Evolutionary conservation across 345 rosid genomes (phyloP).

Genomic region (Streptanthus diversifolius): DNA sequence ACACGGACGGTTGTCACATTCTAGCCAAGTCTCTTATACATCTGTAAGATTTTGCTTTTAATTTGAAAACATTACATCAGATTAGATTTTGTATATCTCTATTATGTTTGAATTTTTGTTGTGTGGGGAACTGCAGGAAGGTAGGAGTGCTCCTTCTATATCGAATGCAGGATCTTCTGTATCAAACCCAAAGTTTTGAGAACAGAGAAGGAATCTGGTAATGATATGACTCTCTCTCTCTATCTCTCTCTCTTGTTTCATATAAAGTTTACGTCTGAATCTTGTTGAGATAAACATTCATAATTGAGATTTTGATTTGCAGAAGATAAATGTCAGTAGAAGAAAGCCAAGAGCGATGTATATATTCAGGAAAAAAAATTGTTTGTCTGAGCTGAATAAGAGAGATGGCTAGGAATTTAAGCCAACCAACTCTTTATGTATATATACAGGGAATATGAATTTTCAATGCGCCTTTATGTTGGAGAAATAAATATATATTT

Average conservation of each 20-base stretch:
- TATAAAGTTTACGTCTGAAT: neutral
- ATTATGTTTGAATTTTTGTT: neutral
- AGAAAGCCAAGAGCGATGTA: conserved; percentile 3
- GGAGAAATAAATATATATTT: neutral
- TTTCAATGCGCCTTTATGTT: neutral
- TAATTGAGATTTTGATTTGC: conserved; percentile 7
- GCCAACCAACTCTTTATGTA: neutral
- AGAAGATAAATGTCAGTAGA: conserved; percentile 13
- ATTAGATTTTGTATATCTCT: neutral
- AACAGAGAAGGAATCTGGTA: conserved; percentile 18
- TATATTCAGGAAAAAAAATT: neutral
- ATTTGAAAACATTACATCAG: neutral
- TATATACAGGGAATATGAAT: neutral
- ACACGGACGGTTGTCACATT: conserved; percentile 31
- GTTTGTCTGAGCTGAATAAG: conserved; percentile 14
- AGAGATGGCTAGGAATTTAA: neutral
- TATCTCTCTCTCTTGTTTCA: conserved; percentile 2
- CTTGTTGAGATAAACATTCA: neutral
- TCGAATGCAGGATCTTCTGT: conserved; percentile 23
- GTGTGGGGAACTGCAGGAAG: conserved; percentile 16
- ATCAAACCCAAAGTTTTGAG: conserved; percentile 25
- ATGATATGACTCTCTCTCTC: neutral
- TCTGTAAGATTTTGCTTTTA: conserved; percentile 36
- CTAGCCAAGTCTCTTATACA: conserved; percentile 32
- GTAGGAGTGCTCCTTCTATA: conserved; percentile 29